Evolutionary conservation across 257 asterid genomes (phyloP), one percentile per base, ranked within the genome.

Genomic region (Euphrasia confusa): DNA sequence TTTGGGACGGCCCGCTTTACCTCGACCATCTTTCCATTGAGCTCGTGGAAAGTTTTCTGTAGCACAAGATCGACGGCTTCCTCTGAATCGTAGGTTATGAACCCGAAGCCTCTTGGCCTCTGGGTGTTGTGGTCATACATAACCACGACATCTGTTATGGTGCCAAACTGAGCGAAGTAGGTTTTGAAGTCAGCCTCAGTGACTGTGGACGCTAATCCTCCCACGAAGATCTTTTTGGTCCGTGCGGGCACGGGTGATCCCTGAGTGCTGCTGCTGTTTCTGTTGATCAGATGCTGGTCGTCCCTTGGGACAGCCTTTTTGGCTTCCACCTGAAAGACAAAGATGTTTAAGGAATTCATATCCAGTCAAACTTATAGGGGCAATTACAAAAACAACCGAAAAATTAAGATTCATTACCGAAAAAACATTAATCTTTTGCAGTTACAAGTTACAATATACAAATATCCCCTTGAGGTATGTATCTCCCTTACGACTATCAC

Each of bases 101-200:
- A 80, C 24, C 86, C 86, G 44, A 80, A 80, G 26, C 86, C 86
- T 65, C 86, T 68, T 1, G 89, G 89, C 70, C 89, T 78, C 71
- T 87, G 96, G 55, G 97, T 90, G 84, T 83, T 83, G 81, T 84
- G 97, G 73, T 90, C 97, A 53, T 86, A 86, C 95, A 86, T 89
- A 68, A 89, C 97, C 21, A 89, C 97, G 4, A 89, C 95, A 72
- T 89, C 95, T 42, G 87, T 87, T 72, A 84, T 87, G 66, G 77
- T 77, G 45, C 97, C 97, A 73, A 90, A 90, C 72, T 90, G 97
- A 69, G 77, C 87, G 74, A 90, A 90, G 80, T 90, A 90, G 58
- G 42, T 79, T 77, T 80, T 90, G 67, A 90, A 90, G 77, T 90
- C 97, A 17, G 75, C 81, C 77, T 90, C 95, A 28, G 86, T 87